Conservation (phyloP, 768 basidiomycete genomes). For the Phylloporus sp. region DNA sequence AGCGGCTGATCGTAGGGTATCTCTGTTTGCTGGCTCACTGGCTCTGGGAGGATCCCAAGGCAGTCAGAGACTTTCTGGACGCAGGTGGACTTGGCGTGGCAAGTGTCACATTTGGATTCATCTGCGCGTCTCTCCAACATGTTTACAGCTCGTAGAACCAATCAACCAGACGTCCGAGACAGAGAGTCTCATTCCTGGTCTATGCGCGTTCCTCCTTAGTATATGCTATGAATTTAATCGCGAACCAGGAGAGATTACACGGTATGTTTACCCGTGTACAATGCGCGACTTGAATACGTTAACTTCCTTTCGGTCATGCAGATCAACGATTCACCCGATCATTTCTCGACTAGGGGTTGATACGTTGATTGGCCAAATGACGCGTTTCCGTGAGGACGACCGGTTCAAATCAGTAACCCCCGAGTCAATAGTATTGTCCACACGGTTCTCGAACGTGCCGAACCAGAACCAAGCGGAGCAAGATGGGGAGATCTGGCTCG, state of each 20-base stretch:
- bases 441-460: constrained; percentile 29
- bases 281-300: neutral
- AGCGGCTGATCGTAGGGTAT: constrained; percentile 82
- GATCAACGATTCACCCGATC: constrained; percentile 85
- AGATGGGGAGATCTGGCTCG: constrained; percentile 68
- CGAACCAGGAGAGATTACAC: constrained; percentile 92
- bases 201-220: constrained; percentile 89
- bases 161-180: constrained; percentile 86
- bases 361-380: constrained; percentile 81
- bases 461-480: neutral
- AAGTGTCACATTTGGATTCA: constrained; percentile 31
- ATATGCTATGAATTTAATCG: constrained; percentile 96
- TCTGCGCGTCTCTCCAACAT: neutral
- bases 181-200: constrained; percentile 82
- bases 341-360: constrained; percentile 88
- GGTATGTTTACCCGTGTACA: constrained; percentile 42
- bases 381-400: constrained; percentile 85
- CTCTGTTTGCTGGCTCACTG: constrained; percentile 82
- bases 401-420: constrained; percentile 89
- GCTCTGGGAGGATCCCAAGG: constrained; percentile 93
- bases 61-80: constrained; percentile 85
- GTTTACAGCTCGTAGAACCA: constrained; percentile 80
- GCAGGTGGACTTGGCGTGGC: constrained; percentile 90
- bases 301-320: constrained; percentile 27
- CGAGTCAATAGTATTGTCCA: constrained; percentile 68